A percentile compares a stretch with the other conserved stretches of the same genome.
These are phyloP conservation scores for Thelephora terrestris DNA, from an alignment of 1,284 basidiomycete species.

Conservation along the genomic window DNA sequence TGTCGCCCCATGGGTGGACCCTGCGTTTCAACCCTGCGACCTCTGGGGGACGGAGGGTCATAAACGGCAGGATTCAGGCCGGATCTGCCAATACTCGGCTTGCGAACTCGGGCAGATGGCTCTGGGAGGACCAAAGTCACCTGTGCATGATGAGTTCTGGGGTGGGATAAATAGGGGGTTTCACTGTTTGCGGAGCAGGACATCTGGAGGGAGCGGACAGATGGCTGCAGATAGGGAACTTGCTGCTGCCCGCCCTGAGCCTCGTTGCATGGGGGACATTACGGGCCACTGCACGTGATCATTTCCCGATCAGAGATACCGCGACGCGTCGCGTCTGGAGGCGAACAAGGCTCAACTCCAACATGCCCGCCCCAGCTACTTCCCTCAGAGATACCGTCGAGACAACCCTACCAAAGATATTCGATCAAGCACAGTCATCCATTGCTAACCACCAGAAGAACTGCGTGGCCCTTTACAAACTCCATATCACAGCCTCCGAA, in stretches of 20 bases:
- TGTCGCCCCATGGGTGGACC: not conserved
- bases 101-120: conserved; percentile 42
- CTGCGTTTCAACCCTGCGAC: not conserved
- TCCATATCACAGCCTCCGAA: conserved; percentile 59
- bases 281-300: no score
- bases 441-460: conserved; percentile 90
- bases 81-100: conserved; percentile 27
- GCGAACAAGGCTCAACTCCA: not conserved
- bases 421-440: conserved; percentile 78
- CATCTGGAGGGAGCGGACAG: not conserved
- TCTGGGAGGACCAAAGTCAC: conserved; percentile 39
- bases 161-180: conserved; percentile 48
- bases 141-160: conserved; percentile 45
- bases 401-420: conserved; percentile 42
- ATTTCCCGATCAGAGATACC: no score
- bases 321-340: no score
- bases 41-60: not conserved
- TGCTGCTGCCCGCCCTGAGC: no score
- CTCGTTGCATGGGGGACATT: no score
- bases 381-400: conserved; percentile 22
- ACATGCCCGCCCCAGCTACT: conserved; percentile 24
- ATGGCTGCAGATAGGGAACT: not conserved
- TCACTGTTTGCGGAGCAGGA: conserved; percentile 28
- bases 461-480: conserved; percentile 75
- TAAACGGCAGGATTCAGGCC: not conserved